phyloP scores from a whole-genome alignment of 768 basidiomycete genomes.

The Boletus barrowsii region DNA sequence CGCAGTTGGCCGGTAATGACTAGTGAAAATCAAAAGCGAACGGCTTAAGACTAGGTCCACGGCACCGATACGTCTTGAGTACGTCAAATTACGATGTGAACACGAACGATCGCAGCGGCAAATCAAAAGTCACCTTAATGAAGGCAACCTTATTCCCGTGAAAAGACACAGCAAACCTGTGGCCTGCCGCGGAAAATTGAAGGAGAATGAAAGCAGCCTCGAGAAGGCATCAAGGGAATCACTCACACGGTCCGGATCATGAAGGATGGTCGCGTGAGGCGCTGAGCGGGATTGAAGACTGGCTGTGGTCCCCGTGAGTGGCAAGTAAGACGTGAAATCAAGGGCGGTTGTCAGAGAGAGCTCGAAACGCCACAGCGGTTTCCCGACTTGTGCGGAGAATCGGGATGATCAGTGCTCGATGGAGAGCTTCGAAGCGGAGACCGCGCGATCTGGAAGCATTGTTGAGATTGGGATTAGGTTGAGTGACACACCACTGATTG shows the following conservation, averaged over 20 bases:
- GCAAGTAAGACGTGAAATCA: background rate
- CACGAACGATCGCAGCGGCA: slow-evolving; percentile 14
- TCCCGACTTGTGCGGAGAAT: slow-evolving; percentile 19
- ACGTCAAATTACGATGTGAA: slow-evolving; percentile 23
- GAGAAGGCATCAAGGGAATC: slow-evolving; percentile 10
- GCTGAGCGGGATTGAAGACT: background rate
- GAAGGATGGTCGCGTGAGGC: background rate
- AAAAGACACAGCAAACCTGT: slow-evolving; percentile 4
- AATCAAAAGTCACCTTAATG: slow-evolving; percentile 19
- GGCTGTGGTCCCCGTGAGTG: background rate
- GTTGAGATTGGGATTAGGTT: slow-evolving; percentile 25
- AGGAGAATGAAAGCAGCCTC: slow-evolving; percentile 2
- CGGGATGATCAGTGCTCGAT: slow-evolving; percentile 15
- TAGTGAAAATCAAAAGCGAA: slow-evolving; percentile 22
- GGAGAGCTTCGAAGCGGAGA: slow-evolving; percentile 14
- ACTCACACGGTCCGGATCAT: slow-evolving; percentile 19
- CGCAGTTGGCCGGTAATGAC: slow-evolving; percentile 17
- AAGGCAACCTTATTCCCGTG: slow-evolving; percentile 26
- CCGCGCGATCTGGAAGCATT: slow-evolving; percentile 20
- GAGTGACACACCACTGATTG: slow-evolving; percentile 15
- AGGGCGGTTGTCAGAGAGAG: background rate
- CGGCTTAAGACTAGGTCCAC: slow-evolving; percentile 3
- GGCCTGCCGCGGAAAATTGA: slow-evolving; percentile 3
- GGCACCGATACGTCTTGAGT: slow-evolving; percentile 27
- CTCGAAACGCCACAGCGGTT: background rate